phyloP scores from a whole-genome alignment of 2,329 filamentous ascomycete genomes.

The Alternaria consortialis region DNA sequence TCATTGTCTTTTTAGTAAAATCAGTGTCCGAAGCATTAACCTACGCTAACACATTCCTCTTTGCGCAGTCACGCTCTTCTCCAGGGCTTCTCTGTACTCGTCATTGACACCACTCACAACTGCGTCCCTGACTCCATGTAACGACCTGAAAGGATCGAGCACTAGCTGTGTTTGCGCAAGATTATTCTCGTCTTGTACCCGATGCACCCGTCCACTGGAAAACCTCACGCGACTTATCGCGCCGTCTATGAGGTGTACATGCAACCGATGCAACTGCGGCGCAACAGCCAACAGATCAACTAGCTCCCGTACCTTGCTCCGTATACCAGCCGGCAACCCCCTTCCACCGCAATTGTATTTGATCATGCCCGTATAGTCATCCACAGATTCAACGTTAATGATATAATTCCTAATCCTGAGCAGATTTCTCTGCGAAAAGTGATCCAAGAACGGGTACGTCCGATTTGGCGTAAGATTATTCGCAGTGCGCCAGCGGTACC shows the following conservation, averaged over 20 bases:
- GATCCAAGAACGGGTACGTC: conserved; percentile 53
- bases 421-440: conserved; percentile 55
- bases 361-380: conserved; percentile 61
- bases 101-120: conserved; percentile 53
- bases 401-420: conserved; percentile 53
- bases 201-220: conserved; percentile 44
- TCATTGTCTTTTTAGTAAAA: neutral
- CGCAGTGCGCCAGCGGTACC: conserved; percentile 55
- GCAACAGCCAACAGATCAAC: conserved; percentile 49
- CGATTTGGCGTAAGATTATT: conserved; percentile 54
- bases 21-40: neutral
- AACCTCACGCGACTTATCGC: conserved; percentile 40
- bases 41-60: conserved; percentile 10
- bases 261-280: conserved; percentile 33
- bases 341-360: conserved; percentile 60
- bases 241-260: conserved; percentile 45
- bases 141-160: conserved; percentile 52
- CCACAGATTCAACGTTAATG: conserved; percentile 58
- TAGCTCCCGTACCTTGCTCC: conserved; percentile 52
- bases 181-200: conserved; percentile 46
- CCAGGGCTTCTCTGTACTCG: conserved; percentile 48
- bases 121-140: conserved; percentile 50
- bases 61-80: conserved; percentile 43
- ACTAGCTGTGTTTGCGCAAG: conserved; percentile 52
- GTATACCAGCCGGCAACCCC: conserved; percentile 55